Evolutionary conservation across 2,329 filamentous ascomycete species (phyloP).

Genomic region (Diplodia intermedia): DNA sequence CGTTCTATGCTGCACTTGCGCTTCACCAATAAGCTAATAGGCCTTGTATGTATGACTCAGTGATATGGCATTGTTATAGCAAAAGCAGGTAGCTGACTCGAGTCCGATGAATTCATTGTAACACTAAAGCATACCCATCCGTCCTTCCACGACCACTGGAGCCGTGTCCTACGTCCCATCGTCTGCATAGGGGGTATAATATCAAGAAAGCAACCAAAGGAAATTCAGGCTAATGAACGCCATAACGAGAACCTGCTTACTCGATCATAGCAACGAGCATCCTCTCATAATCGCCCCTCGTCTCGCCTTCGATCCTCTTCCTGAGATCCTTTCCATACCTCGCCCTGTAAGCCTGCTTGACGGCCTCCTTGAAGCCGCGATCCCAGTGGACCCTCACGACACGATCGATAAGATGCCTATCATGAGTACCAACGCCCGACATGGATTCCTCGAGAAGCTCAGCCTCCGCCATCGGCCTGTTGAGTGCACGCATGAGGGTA

Average conservation of each 20-base stretch:
- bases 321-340: constrained; percentile 72
- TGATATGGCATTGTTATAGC: not conserved
- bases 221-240: not conserved
- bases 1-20: not conserved
- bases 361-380: constrained; percentile 72
- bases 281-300: constrained; percentile 80
- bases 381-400: constrained; percentile 87
- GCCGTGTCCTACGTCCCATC: not conserved
- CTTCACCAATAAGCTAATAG: not conserved
- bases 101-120: not conserved
- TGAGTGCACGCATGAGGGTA: constrained; percentile 77
- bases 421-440: constrained; percentile 86
- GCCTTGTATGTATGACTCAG: not conserved
- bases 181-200: constrained; percentile 12
- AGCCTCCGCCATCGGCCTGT: constrained; percentile 86
- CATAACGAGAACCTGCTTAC: constrained; percentile 31
- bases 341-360: constrained; percentile 78
- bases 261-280: constrained; percentile 72
- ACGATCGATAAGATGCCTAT: constrained; percentile 77
- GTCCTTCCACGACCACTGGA: not conserved
- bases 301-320: constrained; percentile 78
- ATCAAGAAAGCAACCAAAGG: not conserved
- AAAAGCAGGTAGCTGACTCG: not conserved
- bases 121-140: constrained; percentile 4
- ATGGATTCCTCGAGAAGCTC: constrained; percentile 83